Base-by-base conservation (phyloP, 2,329 filamentous ascomycete genomes). In the Fusarium sp. region DNA sequence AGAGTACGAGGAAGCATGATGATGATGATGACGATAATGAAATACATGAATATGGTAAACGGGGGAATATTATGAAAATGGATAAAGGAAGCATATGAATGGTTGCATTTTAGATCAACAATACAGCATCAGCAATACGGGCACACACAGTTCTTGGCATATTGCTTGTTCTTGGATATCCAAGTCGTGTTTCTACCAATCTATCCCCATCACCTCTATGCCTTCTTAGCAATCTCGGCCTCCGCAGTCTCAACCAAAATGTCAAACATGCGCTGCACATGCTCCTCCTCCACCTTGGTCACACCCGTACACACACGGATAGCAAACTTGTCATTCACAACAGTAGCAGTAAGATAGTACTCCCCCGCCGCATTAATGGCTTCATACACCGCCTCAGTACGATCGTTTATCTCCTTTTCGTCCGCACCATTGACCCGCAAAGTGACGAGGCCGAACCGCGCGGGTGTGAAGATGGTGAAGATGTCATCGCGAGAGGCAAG, bases 281-380 rank as follows among this genome's bases (percentile, higher is more conserved):
- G 91, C 79, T 93, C 90, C 77, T 95, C 90, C 0, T 90, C 88
- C 42, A 88, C 83, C 25, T 87, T 82, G 72, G 91, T 92, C n/a
- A 77, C 78, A 1, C 88, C 90, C 59, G 92, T 93, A 23, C 95
- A 91, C 39, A 98, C 88, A 0, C 95, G 85, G 65, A 98, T 97
- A 3, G 91, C 90, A 78, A 93, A 93, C 21, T 89, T 84, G 2
- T 89, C 91, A 11, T 88, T 88, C 14, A 97, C 85, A 7, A 93
- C 87, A 3, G 90, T 91, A 43, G 89, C 91, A 0, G 94, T 98
- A 25, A 98, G 82, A 79, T 93, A 98, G 58, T 97, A 91, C 78
- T 93, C 89, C 2, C 93, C 93, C 10, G 86, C 83, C 5, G 84
- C 83, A 74, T 97, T 95, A 28, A 97, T 86, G 25, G 83, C 79